Evolutionary conservation across 768 basidiomycete species (phyloP).

Genomic region (Lyophyllum shimeji): DNA sequence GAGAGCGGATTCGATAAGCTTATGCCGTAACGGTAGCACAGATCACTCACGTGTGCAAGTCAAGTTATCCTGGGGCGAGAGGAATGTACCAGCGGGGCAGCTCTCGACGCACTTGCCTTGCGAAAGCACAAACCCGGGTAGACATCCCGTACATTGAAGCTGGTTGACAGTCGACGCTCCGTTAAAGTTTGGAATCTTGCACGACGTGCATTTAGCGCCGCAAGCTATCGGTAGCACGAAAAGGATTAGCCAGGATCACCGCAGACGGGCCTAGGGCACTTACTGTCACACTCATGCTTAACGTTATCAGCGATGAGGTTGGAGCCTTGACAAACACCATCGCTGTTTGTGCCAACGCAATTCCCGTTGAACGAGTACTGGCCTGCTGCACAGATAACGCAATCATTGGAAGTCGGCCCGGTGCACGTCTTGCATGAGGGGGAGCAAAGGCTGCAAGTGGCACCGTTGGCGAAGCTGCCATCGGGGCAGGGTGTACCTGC

Average conservation of each 20-base stretch:
- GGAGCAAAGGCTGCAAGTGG: conserved; percentile 59
- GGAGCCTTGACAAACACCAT: conserved; percentile 74
- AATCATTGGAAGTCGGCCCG: conserved; percentile 67
- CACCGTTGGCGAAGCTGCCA: conserved; percentile 57
- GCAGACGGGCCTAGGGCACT: conserved; percentile 26
- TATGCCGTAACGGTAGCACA: neutral
- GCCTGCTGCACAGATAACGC: conserved; percentile 64
- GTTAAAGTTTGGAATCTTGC: conserved; percentile 70
- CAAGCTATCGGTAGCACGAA: conserved; percentile 51
- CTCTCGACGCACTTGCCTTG: conserved; percentile 65
- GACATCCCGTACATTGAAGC: conserved; percentile 73
- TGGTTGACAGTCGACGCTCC: conserved; percentile 61
- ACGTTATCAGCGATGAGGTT: conserved; percentile 76
- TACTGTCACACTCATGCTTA: conserved; percentile 84
- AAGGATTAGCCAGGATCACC: neutral
- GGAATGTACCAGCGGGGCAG: conserved; percentile 74
- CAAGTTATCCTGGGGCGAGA: conserved; percentile 67
- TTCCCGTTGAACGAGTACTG: conserved; percentile 63
- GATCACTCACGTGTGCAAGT: conserved; percentile 58
- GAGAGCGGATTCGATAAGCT: conserved; percentile 7
- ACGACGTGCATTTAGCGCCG: conserved; percentile 77
- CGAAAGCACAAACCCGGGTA: conserved; percentile 75
- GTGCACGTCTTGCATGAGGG: conserved; percentile 70
- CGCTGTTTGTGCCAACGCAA: conserved; percentile 64
- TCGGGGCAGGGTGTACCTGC: conserved; percentile 60